Percentiles rank a stretch among this genome's conserved stretches.
Conservation (phyloP, 768 basidiomycete species). For the Calocera viscosa region DNA sequence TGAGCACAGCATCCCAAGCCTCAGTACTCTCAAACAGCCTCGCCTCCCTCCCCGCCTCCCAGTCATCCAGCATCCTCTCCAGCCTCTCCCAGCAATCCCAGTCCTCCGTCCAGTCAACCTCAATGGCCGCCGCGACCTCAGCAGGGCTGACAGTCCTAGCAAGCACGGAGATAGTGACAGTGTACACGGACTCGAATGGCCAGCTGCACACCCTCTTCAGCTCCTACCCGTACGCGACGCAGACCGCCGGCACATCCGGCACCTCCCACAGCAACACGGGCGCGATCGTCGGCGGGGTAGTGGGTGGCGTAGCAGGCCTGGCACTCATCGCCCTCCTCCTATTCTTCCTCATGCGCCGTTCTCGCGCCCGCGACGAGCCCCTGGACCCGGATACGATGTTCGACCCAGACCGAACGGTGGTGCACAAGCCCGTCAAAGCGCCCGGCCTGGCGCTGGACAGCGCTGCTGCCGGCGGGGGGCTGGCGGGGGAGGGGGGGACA, state of each 20-base stretch:
- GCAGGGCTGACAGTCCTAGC: background rate
- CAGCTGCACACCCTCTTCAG: background rate
- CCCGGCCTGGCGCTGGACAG: background rate
- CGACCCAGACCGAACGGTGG: slow-evolving; percentile 1
- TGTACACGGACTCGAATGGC: background rate
- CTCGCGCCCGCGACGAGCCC: background rate
- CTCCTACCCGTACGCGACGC: background rate
- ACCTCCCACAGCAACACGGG: slow-evolving; percentile 23
- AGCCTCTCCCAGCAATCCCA: background rate
- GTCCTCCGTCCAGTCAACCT: background rate
- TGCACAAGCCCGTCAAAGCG: background rate
- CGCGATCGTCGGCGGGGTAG: slow-evolving; percentile 41
- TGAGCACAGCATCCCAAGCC: background rate
- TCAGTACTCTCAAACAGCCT: background rate
- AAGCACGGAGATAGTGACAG: background rate
- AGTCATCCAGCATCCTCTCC: background rate
- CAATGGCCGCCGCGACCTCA: background rate
- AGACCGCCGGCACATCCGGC: background rate
- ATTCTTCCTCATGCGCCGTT: slow-evolving; percentile 22
- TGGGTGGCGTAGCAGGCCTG: slow-evolving; percentile 35
- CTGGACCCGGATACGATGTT: slow-evolving; percentile 6
- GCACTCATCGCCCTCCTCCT: slow-evolving; percentile 22
- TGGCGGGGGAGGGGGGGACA: background rate
- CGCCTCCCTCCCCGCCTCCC: background rate
- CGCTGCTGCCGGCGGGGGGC: background rate